Evolutionary conservation across 1,284 basidiomycete species (phyloP).

Genomic region (Ceratobasidium sp.): DNA sequence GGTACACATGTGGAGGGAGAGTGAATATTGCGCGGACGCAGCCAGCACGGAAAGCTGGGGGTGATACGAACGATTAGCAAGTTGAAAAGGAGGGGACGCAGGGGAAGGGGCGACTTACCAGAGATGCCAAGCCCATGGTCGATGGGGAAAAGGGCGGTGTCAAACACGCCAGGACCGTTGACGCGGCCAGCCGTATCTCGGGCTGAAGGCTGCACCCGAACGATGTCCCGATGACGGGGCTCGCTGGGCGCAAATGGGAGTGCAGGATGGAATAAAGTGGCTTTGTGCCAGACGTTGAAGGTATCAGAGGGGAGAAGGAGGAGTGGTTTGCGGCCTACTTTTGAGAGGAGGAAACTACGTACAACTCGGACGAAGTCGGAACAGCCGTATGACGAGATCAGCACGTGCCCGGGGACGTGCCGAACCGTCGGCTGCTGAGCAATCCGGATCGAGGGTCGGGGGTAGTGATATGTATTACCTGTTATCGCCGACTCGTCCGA

Average conservation of each 20-base stretch:
- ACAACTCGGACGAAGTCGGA: background rate
- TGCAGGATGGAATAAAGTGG: constrained; percentile 3
- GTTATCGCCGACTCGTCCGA: background rate
- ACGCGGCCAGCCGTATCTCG: background rate
- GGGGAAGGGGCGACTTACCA: too few relatives aligned
- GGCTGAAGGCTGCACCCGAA: background rate
- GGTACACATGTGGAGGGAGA: background rate
- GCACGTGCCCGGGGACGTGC: constrained; percentile 1
- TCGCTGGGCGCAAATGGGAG: constrained; percentile 11
- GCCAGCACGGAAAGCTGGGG: constrained; percentile 16
- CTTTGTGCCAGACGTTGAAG: constrained; percentile 37
- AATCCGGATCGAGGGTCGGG: constrained; percentile 7
- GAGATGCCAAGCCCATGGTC: background rate
- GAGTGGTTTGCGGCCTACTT: too few relatives aligned
- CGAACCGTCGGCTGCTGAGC: constrained; percentile 1
- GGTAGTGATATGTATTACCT: background rate
- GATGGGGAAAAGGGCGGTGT: constrained; percentile 26
- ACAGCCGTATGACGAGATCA: constrained; percentile 17
- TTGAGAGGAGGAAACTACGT: too few relatives aligned
- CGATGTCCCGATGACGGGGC: constrained; percentile 11
- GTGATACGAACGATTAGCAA: background rate
- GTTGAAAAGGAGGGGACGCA: too few relatives aligned
- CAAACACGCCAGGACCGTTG: background rate
- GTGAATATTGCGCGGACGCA: constrained; percentile 27
- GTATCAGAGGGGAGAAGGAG: constrained; percentile 23